Evolutionary conservation across 2,329 filamentous ascomycete species (phyloP).

Genomic region (Westerdykella aurantiaca): DNA sequence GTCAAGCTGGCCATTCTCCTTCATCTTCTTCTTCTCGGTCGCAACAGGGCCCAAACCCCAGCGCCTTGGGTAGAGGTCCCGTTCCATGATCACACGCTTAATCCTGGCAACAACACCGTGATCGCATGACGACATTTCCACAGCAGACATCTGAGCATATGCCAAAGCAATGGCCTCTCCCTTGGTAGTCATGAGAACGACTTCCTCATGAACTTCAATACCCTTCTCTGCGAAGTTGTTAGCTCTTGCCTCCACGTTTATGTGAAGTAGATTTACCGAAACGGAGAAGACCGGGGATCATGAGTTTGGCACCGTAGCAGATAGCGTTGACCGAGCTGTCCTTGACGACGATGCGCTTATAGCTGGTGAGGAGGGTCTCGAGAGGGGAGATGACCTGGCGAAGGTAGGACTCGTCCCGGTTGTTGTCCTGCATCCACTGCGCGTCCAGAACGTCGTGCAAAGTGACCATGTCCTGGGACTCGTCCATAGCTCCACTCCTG

Average conservation of each 20-base stretch:
- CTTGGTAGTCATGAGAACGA: slow-evolving; percentile 98
- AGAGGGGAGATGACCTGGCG: slow-evolving; percentile 86
- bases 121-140: slow-evolving; percentile 93
- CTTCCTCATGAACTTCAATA: slow-evolving; percentile 92
- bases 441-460: slow-evolving; percentile 94
- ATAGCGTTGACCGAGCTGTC: slow-evolving; percentile 94
- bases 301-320: slow-evolving; percentile 97
- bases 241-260: neutral
- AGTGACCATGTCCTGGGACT: slow-evolving; percentile 82
- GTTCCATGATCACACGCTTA: slow-evolving; percentile 99
- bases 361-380: slow-evolving; percentile 83
- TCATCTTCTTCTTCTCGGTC: slow-evolving; percentile 98
- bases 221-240: slow-evolving; percentile 58
- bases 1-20: slow-evolving; percentile 95
- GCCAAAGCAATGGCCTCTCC: slow-evolving; percentile 95
- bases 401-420: slow-evolving; percentile 86
- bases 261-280: slow-evolving; percentile 58
- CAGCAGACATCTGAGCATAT: slow-evolving; percentile 96
- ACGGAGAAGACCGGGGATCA: slow-evolving; percentile 91
- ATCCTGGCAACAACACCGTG: slow-evolving; percentile 98
- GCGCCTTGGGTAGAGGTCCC: slow-evolving; percentile 90
- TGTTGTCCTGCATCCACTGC: slow-evolving; percentile 94
- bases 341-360: slow-evolving; percentile 98
- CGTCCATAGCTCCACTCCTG: slow-evolving; percentile 89
- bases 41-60: slow-evolving; percentile 95